phyloP scores from a whole-genome alignment of 345 rosid genomes.

The Melaleuca alternifolia region DNA sequence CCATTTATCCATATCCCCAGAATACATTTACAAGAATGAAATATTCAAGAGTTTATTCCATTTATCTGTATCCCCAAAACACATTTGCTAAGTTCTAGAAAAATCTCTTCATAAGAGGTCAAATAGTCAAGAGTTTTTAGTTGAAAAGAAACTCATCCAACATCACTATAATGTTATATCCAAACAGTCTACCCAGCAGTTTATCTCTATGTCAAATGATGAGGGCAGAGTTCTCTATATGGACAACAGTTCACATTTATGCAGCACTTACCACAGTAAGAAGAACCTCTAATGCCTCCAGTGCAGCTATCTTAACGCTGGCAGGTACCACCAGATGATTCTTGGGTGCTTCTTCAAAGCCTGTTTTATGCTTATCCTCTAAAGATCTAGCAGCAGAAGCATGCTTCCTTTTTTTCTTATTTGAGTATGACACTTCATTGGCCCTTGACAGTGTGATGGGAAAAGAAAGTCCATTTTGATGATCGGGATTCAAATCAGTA shows the following conservation, averaged over 20 bases:
- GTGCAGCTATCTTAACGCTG: conserved; percentile 64
- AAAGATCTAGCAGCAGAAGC: conserved; percentile 12
- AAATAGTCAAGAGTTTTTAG: not conserved
- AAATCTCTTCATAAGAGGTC: not conserved
- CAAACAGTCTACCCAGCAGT: not conserved
- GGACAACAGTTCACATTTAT: not conserved
- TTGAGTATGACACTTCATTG: conserved; percentile 15
- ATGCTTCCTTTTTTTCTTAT: conserved; percentile 60
- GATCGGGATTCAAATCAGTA: conserved; percentile 36
- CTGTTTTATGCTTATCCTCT: conserved; percentile 26
- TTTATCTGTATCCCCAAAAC: not conserved
- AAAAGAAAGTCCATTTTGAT: conserved; percentile 13
- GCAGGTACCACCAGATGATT: conserved; percentile 15
- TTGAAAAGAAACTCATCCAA: not conserved
- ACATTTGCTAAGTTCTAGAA: not conserved
- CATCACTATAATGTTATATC: not conserved
- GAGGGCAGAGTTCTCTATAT: not conserved
- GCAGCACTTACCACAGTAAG: conserved; percentile 58
- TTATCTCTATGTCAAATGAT: not conserved
- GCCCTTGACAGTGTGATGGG: conserved; percentile 15
- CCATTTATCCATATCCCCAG: not conserved
- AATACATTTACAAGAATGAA: not conserved
- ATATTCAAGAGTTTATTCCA: not conserved
- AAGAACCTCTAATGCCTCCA: conserved; percentile 66
- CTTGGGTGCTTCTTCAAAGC: conserved; percentile 26